Evolutionary conservation across 192 early-diverging fungal species (phyloP).

Genomic region (Podila epicladia): DNA sequence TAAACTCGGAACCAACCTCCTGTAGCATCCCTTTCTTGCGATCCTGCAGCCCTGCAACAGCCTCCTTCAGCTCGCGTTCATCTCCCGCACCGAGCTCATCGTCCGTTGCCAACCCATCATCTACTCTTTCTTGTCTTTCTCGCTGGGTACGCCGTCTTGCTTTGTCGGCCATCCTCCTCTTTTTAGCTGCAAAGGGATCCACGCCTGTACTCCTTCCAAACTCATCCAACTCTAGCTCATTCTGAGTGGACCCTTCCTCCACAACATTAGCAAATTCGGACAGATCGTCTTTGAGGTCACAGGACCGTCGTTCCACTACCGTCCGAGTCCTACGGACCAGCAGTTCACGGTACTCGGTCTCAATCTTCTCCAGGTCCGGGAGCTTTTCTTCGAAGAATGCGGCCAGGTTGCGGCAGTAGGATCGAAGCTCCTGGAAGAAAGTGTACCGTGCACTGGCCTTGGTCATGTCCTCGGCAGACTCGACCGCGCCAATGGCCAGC

Average conservation of each 20-base stretch:
- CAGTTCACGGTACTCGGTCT: constrained; percentile 52
- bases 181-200: constrained; percentile 30
- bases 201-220: constrained; percentile 51
- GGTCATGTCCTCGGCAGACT: constrained; percentile 52
- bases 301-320: constrained; percentile 40
- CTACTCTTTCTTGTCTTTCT: background rate
- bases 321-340: constrained; percentile 41
- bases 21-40: constrained; percentile 36
- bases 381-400: constrained; percentile 67
- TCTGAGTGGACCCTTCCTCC: constrained; percentile 5
- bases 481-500: constrained; percentile 22
- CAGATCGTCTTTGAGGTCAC: constrained; percentile 56
- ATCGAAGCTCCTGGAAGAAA: constrained; percentile 61
- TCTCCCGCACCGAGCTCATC: constrained; percentile 54
- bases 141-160: constrained; percentile 18
- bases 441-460: constrained; percentile 55
- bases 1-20: constrained; percentile 61
- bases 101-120: constrained; percentile 61
- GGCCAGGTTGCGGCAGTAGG: constrained; percentile 58
- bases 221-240: constrained; percentile 47
- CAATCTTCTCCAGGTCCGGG: constrained; percentile 61
- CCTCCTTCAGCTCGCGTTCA: constrained; percentile 30
- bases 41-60: constrained; percentile 43
- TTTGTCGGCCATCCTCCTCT: constrained; percentile 42
- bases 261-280: constrained; percentile 51